Percentiles rank a stretch among this genome's conserved stretches.
These are phyloP conservation scores for Microsporum audouinii DNA, from an alignment of 2,329 filamentous ascomycete genomes.

Conservation along the genomic window DNA sequence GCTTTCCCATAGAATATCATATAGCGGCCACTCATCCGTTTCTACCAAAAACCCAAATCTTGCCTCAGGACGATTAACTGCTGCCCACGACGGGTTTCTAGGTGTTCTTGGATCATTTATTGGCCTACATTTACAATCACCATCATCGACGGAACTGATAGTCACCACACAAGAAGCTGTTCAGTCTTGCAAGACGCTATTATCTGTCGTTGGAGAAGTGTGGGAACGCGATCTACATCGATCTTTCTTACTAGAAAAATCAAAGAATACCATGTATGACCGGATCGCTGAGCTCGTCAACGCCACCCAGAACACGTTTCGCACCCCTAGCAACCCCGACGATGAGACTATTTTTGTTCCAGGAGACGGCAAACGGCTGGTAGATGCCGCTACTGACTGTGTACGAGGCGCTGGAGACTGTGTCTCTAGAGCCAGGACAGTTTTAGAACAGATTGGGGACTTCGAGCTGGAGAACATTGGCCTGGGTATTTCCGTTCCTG, in stretches of 20 bases:
- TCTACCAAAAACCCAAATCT: conserved; percentile 56
- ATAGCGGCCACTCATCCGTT: conserved; percentile 53
- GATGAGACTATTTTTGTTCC: conserved; percentile 69
- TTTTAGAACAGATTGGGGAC: conserved; percentile 81
- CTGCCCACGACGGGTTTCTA: conserved; percentile 75
- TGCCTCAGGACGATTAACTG: conserved; percentile 69
- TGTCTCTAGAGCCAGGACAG: conserved; percentile 70
- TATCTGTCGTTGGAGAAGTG: conserved; percentile 70
- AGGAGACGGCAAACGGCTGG: conserved; percentile 62
- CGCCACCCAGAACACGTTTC: conserved; percentile 69
- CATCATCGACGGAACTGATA: conserved; percentile 72
- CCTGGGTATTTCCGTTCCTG: conserved; percentile 37
- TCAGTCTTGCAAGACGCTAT: conserved; percentile 64
- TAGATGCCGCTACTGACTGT: conserved; percentile 71
- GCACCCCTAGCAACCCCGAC: conserved; percentile 53
- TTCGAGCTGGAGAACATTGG: conserved; percentile 60
- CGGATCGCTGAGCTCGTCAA: conserved; percentile 69
- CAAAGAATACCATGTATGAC: conserved; percentile 65
- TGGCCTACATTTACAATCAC: conserved; percentile 84
- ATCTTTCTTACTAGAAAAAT: conserved; percentile 54
- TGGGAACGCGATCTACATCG: conserved; percentile 63
- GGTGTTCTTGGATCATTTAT: conserved; percentile 89
- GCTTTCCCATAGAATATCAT: conserved; percentile 62
- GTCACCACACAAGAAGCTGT: conserved; percentile 74
- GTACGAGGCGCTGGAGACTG: conserved; percentile 87